A percentile compares a stretch with the other conserved stretches of the same genome.
Conservation (phyloP, 768 basidiomycete species). For the Boletus edulis region DNA sequence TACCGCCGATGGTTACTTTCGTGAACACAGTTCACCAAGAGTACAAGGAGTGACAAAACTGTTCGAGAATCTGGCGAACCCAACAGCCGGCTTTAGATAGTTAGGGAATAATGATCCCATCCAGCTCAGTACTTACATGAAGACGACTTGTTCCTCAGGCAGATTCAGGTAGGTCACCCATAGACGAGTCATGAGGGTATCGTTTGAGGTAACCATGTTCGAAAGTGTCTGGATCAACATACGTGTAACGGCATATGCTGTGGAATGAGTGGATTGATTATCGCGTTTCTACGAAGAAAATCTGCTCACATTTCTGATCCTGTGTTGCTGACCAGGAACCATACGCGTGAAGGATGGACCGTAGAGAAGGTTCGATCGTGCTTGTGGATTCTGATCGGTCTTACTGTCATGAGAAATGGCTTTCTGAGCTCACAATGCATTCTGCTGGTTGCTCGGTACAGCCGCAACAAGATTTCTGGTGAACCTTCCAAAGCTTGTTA, state of each 20-base stretch:
- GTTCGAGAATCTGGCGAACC: conserved; percentile 63
- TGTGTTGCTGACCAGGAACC: conserved; percentile 75
- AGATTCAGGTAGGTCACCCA: conserved; percentile 67
- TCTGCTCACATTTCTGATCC: conserved; percentile 52
- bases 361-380: conserved; percentile 67
- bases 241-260: conserved; percentile 64
- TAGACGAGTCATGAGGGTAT: conserved; percentile 48
- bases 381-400: conserved; percentile 38
- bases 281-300: conserved; percentile 1
- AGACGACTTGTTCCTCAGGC: conserved; percentile 69
- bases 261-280: neutral
- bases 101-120: conserved; percentile 4
- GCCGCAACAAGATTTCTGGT: conserved; percentile 85
- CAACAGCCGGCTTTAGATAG: conserved; percentile 49
- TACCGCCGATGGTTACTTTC: conserved; percentile 56
- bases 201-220: conserved; percentile 79
- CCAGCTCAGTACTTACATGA: conserved; percentile 55
- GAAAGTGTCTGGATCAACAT: conserved; percentile 77
- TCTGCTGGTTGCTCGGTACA: conserved; percentile 64
- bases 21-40: conserved; percentile 72
- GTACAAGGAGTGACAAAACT: conserved; percentile 59
- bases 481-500: conserved; percentile 64
- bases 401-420: neutral
- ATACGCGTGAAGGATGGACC: conserved; percentile 65
- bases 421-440: conserved; percentile 60